Conservation (phyloP, 768 basidiomycete species). For the Rhizopogon vulgaris region DNA sequence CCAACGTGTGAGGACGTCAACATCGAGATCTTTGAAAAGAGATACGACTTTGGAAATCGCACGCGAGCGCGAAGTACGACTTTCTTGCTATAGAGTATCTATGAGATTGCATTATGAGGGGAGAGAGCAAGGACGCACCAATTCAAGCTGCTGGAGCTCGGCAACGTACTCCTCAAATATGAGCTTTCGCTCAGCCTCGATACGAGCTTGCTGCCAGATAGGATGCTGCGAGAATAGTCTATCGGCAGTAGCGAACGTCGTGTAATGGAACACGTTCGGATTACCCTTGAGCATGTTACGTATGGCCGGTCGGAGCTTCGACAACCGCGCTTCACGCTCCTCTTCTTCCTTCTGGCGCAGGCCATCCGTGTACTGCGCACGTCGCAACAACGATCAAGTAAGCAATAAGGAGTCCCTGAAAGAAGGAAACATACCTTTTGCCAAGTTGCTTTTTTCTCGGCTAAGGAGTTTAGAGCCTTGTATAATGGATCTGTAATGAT, state of each 20-base stretch:
- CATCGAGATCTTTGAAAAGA: slow-evolving; percentile 80
- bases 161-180: slow-evolving; percentile 90
- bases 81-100: slow-evolving; percentile 55
- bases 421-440: slow-evolving; percentile 61
- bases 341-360: slow-evolving; percentile 80
- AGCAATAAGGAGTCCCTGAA: background rate
- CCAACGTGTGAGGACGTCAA: slow-evolving; percentile 95
- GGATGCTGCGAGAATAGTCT: slow-evolving; percentile 81
- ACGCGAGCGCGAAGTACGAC: slow-evolving; percentile 66
- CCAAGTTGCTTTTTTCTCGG: slow-evolving; percentile 92
- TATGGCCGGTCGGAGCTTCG: slow-evolving; percentile 81
- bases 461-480: slow-evolving; percentile 86
- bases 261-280: slow-evolving; percentile 86
- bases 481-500: slow-evolving; percentile 98
- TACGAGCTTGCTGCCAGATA: slow-evolving; percentile 83
- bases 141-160: slow-evolving; percentile 83
- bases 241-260: slow-evolving; percentile 86
- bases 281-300: slow-evolving; percentile 83
- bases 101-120: slow-evolving; percentile 6
- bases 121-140: slow-evolving; percentile 46
- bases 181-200: slow-evolving; percentile 79
- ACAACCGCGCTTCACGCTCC: slow-evolving; percentile 76
- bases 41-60: slow-evolving; percentile 79
- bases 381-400: slow-evolving; percentile 7
- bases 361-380: slow-evolving; percentile 57